Conservation (phyloP, 306 rosid species). For the Oxytropis ochrocephala region DNA sequence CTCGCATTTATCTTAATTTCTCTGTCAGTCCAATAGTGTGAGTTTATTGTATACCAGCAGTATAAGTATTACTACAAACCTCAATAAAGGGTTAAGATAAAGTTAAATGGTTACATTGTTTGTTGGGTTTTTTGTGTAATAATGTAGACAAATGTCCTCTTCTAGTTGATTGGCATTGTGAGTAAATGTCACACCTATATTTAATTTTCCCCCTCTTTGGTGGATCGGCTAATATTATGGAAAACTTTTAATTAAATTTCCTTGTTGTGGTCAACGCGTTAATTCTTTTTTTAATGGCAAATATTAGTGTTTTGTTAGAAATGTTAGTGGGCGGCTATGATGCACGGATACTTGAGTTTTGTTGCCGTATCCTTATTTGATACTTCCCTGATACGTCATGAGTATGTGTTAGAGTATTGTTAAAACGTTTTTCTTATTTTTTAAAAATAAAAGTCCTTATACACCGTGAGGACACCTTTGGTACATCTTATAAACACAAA, state of each 20-base stretch:
- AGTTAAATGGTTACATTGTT: not conserved
- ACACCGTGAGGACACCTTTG: too few relatives aligned
- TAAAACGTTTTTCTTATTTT: too few relatives aligned
- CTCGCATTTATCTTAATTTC: constrained; percentile 19
- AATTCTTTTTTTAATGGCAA: not conserved
- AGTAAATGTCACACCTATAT: constrained; percentile 3
- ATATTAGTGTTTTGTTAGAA: too few relatives aligned
- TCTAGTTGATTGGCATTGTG: constrained; percentile 14
- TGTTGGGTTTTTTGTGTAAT: constrained; percentile 1
- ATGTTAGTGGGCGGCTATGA: too few relatives aligned
- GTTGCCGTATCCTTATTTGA: too few relatives aligned
- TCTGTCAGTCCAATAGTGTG: constrained; percentile 1
- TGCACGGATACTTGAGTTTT: too few relatives aligned
- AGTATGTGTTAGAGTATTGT: too few relatives aligned
- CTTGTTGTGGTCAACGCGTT: not conserved
- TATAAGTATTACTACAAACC: not conserved
- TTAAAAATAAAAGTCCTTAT: too few relatives aligned
- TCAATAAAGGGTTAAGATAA: not conserved
- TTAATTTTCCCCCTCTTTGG: not conserved
- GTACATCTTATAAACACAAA: too few relatives aligned
- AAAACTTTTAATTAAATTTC: constrained; percentile 5
- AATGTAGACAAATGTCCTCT: not conserved
- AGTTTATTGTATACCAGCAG: not conserved
- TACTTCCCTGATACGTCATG: too few relatives aligned
- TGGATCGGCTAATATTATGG: not conserved